phyloP scores from a whole-genome alignment of 1,284 basidiomycete genomes.

The Apiotrichum akiyoshidainum region DNA sequence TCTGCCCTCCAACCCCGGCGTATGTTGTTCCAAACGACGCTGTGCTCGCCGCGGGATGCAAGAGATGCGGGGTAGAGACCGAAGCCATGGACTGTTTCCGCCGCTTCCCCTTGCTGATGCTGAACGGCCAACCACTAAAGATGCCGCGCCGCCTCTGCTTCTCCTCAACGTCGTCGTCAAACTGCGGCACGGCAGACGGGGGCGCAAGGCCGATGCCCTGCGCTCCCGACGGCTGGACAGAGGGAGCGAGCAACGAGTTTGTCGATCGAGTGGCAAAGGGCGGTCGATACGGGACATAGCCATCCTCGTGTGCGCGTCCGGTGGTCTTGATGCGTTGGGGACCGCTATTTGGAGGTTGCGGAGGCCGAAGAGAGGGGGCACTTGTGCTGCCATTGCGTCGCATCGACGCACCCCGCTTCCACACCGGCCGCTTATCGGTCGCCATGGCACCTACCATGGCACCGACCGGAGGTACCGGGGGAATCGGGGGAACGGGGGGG shows the following conservation, averaged over 20 bases:
- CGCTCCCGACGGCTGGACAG: constrained; percentile 18
- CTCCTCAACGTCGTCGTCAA: neutral
- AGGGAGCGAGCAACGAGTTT: neutral
- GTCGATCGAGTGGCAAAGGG: constrained; percentile 12
- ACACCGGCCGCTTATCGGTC: constrained; percentile 2
- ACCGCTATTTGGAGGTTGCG: neutral
- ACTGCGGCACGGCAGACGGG: neutral
- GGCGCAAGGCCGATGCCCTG: constrained; percentile 20
- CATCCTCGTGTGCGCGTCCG: constrained; percentile 8
- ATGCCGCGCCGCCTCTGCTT: constrained; percentile 3
- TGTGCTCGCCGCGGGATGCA: constrained; percentile 2
- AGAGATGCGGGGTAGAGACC: constrained; percentile 7
- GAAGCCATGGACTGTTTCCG: constrained; percentile 5
- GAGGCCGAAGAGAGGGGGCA: neutral
- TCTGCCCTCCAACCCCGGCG: neutral
- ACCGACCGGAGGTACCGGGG: neutral
- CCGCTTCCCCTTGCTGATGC: neutral
- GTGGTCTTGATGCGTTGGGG: neutral
- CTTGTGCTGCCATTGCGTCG: neutral
- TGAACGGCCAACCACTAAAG: constrained; percentile 10
- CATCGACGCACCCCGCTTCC: constrained; percentile 2
- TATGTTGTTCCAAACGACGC: constrained; percentile 4
- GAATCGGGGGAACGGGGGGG: neutral
- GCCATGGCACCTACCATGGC: neutral
- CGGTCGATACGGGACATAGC: constrained; percentile 21